These are phyloP conservation scores for Alternaria consortialis DNA, from an alignment of 2,329 filamentous ascomycete genomes.

Conservation along the genomic window DNA sequence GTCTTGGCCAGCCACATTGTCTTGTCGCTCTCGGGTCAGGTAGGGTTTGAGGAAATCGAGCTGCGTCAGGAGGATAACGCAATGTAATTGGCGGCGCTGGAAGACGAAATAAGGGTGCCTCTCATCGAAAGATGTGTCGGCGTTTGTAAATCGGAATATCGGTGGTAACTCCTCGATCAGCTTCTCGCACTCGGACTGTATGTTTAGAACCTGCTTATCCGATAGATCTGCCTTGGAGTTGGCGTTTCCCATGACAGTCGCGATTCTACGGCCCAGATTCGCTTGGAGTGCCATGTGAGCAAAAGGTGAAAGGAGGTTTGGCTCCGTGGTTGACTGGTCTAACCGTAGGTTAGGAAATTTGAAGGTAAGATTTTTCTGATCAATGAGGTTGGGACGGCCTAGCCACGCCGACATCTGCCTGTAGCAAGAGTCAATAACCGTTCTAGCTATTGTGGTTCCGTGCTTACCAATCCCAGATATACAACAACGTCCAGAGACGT, in stretches of 20 bases:
- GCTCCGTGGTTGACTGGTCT: slow-evolving; percentile 43
- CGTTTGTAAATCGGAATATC: slow-evolving; percentile 51
- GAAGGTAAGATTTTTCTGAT: slow-evolving; percentile 52
- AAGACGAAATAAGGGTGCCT: slow-evolving; percentile 55
- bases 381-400: slow-evolving; percentile 57
- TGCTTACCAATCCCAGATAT: slow-evolving; percentile 60
- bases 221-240: slow-evolving; percentile 27
- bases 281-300: slow-evolving; percentile 55
- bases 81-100: slow-evolving; percentile 59
- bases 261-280: slow-evolving; percentile 48
- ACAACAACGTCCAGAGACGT: slow-evolving; percentile 58
- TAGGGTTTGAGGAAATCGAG: slow-evolving; percentile 59
- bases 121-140: slow-evolving; percentile 56
- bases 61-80: slow-evolving; percentile 57
- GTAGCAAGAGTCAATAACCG: not conserved
- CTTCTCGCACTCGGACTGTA: slow-evolving; percentile 51
- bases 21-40: slow-evolving; percentile 51
- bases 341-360: slow-evolving; percentile 54
- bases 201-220: slow-evolving; percentile 30
- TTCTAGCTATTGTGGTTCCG: not conserved
- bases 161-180: slow-evolving; percentile 58
- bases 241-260: slow-evolving; percentile 31
- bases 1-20: slow-evolving; percentile 44
- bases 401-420: slow-evolving; percentile 57
- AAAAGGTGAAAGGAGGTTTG: slow-evolving; percentile 55